A percentile compares a stretch with the other conserved stretches of the same genome.
These are phyloP conservation scores for Boletellus sp. DNA, from an alignment of 1,284 basidiomycete species.

Conservation along the genomic window DNA sequence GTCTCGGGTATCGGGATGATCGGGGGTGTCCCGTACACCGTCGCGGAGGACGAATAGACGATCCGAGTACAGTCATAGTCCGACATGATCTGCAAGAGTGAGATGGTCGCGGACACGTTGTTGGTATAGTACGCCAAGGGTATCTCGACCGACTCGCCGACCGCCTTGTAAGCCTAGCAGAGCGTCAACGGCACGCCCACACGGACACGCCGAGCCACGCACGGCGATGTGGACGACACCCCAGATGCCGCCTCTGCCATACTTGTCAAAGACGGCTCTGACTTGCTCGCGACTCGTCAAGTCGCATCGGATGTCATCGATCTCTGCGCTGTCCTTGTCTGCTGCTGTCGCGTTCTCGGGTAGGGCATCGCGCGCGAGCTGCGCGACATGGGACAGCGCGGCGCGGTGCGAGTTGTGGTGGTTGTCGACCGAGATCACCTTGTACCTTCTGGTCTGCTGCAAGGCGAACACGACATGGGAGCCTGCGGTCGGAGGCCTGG, in stretches of 20 bases:
- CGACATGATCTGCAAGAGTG: conserved; percentile 81
- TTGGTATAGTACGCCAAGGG: conserved; percentile 92
- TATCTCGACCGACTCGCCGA: conserved; percentile 95
- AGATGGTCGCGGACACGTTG: conserved; percentile 85
- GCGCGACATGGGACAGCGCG: conserved; percentile 69
- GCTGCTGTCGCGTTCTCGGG: conserved; percentile 59
- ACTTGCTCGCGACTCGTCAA: conserved; percentile 71
- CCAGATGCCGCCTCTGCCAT: conserved; percentile 93
- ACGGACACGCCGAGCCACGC: conserved; percentile 30
- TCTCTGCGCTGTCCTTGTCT: conserved; percentile 64
- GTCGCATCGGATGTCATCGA: conserved; percentile 72
- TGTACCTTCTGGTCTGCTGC: conserved; percentile 84
- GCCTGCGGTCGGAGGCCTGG: conserved; percentile 44
- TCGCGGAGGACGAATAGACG: conserved; percentile 97
- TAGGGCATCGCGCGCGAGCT: conserved; percentile 73
- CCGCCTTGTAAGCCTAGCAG: conserved; percentile 89
- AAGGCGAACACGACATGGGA: conserved; percentile 88
- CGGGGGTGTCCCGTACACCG: conserved; percentile 96
- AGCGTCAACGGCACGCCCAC: background rate
- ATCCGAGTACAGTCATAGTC: conserved; percentile 81
- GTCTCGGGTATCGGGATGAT: conserved; percentile 93
- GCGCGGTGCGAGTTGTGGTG: conserved; percentile 85
- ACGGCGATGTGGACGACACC: conserved; percentile 95
- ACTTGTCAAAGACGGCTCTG: conserved; percentile 75
- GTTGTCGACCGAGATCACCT: conserved; percentile 92